Evolutionary conservation across 2,329 filamentous ascomycete species (phyloP).

Genomic region (Exserohilum rostratum): DNA sequence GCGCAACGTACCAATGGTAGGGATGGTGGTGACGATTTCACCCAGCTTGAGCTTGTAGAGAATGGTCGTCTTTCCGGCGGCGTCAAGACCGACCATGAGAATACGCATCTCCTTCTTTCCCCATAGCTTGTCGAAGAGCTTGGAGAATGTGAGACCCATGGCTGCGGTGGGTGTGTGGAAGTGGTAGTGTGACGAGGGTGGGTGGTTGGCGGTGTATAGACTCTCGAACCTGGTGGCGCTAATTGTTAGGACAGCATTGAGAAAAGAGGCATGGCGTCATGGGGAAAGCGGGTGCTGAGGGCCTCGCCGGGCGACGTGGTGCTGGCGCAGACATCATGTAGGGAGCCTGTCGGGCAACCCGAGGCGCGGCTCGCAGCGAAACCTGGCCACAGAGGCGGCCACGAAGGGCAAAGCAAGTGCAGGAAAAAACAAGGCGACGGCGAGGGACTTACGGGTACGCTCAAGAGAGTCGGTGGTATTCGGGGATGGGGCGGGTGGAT

Average conservation of each 20-base stretch:
- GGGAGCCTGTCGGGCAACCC: slow-evolving; percentile 35
- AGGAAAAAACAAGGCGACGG: slow-evolving; percentile 18
- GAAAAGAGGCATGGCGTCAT: slow-evolving; percentile 16
- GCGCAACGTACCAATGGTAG: slow-evolving; percentile 73
- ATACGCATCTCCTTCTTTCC: slow-evolving; percentile 99
- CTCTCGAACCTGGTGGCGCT: slow-evolving; percentile 45
- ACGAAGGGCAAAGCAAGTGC: slow-evolving; percentile 21
- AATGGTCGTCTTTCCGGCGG: slow-evolving; percentile 96
- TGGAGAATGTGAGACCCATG: slow-evolving; percentile 94
- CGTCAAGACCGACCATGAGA: slow-evolving; percentile 96
- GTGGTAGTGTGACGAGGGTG: slow-evolving; percentile 31
- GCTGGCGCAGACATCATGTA: slow-evolving; percentile 30
- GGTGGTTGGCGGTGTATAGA: slow-evolving; percentile 37
- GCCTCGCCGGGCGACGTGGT: slow-evolving; percentile 10
- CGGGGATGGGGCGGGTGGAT: slow-evolving; percentile 44
- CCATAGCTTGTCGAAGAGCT: slow-evolving; percentile 98
- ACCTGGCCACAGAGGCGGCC: slow-evolving; percentile 16
- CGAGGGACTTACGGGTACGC: slow-evolving; percentile 44
- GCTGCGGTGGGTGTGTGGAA: slow-evolving; percentile 58
- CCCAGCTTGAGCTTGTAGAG: slow-evolving; percentile 99
- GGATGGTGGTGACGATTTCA: slow-evolving; percentile 97
- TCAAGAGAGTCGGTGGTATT: slow-evolving; percentile 45
- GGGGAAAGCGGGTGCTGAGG: slow-evolving; percentile 9
- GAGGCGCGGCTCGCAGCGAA: slow-evolving; percentile 30
- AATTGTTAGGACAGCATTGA: slow-evolving; percentile 23